A percentile compares a stretch with the other conserved stretches of the same genome.
phyloP scores from a whole-genome alignment of 1,139 yeast species.

The Scheffersomyces insectosa region DNA sequence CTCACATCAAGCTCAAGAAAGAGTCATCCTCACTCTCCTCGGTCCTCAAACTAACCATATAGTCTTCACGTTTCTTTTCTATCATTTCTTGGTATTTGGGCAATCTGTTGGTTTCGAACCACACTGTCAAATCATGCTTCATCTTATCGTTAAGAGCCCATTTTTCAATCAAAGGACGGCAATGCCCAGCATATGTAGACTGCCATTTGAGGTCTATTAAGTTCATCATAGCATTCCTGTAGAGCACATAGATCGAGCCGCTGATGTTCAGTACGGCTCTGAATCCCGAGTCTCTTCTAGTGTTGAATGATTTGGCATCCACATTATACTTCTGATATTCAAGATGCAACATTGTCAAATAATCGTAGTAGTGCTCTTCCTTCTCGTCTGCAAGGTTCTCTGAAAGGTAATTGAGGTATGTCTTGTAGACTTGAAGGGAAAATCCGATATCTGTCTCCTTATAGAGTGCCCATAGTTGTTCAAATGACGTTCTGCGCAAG shows the following conservation, averaged over 20 bases:
- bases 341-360: conserved; percentile 21
- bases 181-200: conserved; percentile 29
- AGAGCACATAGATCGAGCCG: conserved; percentile 22
- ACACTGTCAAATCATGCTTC: conserved; percentile 21
- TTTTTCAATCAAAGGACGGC: conserved; percentile 33
- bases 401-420: conserved; percentile 22
- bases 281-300: conserved; percentile 6
- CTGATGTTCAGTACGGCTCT: conserved; percentile 16
- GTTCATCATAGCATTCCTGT: conserved; percentile 25
- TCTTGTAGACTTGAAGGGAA: conserved; percentile 25
- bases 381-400: conserved; percentile 17
- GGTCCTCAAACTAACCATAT: conserved; percentile 26
- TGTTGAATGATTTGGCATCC: conserved; percentile 29
- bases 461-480: conserved; percentile 38
- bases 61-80: conserved; percentile 29
- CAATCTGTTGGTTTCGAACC: conserved; percentile 22
- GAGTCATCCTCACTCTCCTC: conserved; percentile 29
- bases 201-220: conserved; percentile 33
- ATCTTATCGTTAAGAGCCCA: conserved; percentile 39
- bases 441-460: conserved; percentile 23
- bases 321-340: conserved; percentile 23
- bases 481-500: conserved; percentile 28
- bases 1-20: conserved; percentile 33
- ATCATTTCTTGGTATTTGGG: conserved; percentile 24
- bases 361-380: conserved; percentile 23